Evolutionary conservation across 2,329 filamentous ascomycete species (phyloP).

Genomic region (Beauveria bassiana): DNA sequence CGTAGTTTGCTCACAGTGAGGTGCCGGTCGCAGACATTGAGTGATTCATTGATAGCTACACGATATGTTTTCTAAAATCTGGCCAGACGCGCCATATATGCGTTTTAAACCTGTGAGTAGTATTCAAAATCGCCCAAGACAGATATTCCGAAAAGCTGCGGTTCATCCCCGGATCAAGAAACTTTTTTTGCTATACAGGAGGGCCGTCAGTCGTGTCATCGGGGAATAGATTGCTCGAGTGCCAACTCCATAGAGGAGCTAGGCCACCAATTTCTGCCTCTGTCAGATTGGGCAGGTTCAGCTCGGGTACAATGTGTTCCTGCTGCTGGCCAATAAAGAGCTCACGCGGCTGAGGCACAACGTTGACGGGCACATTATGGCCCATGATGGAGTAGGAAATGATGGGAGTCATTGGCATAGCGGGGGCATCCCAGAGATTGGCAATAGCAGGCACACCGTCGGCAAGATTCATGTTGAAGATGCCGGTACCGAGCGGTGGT

Average conservation of each 20-base stretch:
- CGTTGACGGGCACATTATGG: constrained; percentile 5
- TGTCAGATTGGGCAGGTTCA: constrained; percentile 18
- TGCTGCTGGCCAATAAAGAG: not conserved
- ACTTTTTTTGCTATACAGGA: not conserved
- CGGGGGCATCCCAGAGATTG: constrained; percentile 2
- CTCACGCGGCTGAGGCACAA: constrained; percentile 1
- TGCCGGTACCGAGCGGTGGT: constrained; percentile 4
- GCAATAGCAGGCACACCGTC: constrained; percentile 9
- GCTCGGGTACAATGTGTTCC: constrained; percentile 8
- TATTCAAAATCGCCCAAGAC: too few relatives aligned
- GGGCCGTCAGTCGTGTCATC: constrained; percentile 14
- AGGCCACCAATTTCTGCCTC: constrained; percentile 17
- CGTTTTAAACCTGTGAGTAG: too few relatives aligned
- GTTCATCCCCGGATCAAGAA: too few relatives aligned
- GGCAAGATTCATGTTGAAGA: constrained; percentile 4
- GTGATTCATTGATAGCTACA: too few relatives aligned
- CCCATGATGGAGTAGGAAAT: constrained; percentile 11
- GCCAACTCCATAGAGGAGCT: constrained; percentile 19
- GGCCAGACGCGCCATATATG: too few relatives aligned
- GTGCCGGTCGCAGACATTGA: not conserved
- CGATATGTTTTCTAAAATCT: too few relatives aligned
- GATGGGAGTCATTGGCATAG: not conserved
- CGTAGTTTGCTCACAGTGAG: too few relatives aligned
- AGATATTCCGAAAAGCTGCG: too few relatives aligned
- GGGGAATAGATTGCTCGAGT: constrained; percentile 16